Evolutionary conservation across 352 stramenopile genomes (phyloP), one percentile per base, ranked within the genome.

Genomic region (Phytophthora citrophthora): DNA sequence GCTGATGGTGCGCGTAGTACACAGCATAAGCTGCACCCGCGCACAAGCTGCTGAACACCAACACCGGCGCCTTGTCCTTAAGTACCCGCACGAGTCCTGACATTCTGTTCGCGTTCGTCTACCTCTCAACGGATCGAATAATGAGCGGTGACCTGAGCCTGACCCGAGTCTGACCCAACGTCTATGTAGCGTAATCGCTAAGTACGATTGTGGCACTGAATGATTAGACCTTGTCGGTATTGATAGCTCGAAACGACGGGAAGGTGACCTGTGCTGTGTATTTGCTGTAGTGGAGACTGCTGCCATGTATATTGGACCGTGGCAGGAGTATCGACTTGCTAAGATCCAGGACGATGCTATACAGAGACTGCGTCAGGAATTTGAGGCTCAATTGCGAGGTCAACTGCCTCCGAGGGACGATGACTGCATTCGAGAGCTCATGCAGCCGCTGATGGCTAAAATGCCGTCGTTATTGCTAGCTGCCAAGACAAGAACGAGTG

Each of bases 271-370:
- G 39, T 51, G 3, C 2, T 24, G 0, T 32, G n/a, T 41, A 15
- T 36, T 54, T 64, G 46, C 18, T 55, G 20, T 11, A 45, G 29
- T 49, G 43, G n/a, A 47, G n/a, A n/a, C 23, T 9, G 11, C 15
- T 46, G 57, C 31, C 68, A 95, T 93, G 83, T 93, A 92, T 66
- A 92, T 95, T 60, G 84, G 86, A 15, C 86, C 84, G 51, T 95
- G 84, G 83, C 87, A 95, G 60, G 84, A 95, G 69, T 95, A 93
- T 65, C 82, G 86, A 3, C 79, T 93, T 46, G 84, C 87, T 18
- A 91, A 93, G 74, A 84, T 95, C 69, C 84, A 95, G 69, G 81
- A 92, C 32, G 76, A 91, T 64, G 80, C 81, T 27, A 81, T 93
- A 36, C 76, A 93, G 69, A 72, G 77, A 34, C 74, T 94, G 18